Base-by-base conservation (phyloP, 768 basidiomycete species). In the Kwoniella dendrophila region DNA sequence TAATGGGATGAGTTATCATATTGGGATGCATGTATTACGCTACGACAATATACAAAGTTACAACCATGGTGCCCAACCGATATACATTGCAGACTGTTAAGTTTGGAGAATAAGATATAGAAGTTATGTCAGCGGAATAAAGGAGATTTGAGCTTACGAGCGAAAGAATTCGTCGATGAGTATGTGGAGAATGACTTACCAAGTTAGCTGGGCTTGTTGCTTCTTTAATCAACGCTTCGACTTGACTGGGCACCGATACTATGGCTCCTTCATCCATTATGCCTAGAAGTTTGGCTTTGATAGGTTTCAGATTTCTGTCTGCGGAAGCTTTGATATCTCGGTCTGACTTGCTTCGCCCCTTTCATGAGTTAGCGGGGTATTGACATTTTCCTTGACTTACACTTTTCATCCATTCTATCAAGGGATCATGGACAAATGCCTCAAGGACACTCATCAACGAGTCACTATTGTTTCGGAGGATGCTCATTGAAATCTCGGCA, bases 341-440 rank as follows among this genome's bases (percentile, higher is more conserved):
- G 2, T 63, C 66, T 27, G 63, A 53, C 51, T 68, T 71, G 56
- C 32, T 65, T 33, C 60, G 45, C 16, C 68, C 61, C 68, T 73
- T 33, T 26, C 20, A 14, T 3, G 22, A 44, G 59, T 56, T 26
- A 57, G 55, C 53, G 34, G 40, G 26, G 41, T 29, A 26, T 30
- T 52, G 33, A 57, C 16, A 8, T n/a, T 32, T 48, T 16, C 11
- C 10, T 27, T 12, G n/a, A 41, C 45, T 20, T 11, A 70, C 74
- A 43, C 27, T 68, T 69, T 91, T 88, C 63, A 91, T 89, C 91
- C 93, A 98, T 78, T 98, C 95, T 32, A 94, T 88, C 2, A 99
- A 84, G 1, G 96, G 96, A 77, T 99, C 96, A 70, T 98, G 95
- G 30, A 94, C 86, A 77, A 98, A 98, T 1, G 96, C 91, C 73